phyloP scores from a whole-genome alignment of 1,284 basidiomycete species.

The Coniophora puteana region DNA sequence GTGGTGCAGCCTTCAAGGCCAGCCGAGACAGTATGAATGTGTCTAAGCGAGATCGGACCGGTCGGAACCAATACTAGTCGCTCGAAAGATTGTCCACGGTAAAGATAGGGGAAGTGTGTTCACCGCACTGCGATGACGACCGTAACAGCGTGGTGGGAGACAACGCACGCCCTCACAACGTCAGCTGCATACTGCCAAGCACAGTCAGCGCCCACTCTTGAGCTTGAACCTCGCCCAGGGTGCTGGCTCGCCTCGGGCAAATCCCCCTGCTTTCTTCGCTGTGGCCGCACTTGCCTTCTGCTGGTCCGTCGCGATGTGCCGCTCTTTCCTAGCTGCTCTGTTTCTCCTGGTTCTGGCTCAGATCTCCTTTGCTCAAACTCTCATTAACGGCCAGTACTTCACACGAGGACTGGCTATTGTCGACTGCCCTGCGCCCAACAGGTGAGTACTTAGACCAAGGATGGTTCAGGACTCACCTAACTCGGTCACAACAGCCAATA shows the following conservation, averaged over 20 bases:
- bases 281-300: no score
- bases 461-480: background rate
- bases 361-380: conserved; percentile 14
- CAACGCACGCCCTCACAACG: no score
- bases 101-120: no score
- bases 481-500: background rate
- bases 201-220: conserved; percentile 1
- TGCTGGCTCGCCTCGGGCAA: conserved; percentile 12
- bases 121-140: no score
- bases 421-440: conserved; percentile 39
- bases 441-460: conserved; percentile 29
- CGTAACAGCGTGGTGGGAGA: no score
- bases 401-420: conserved; percentile 48
- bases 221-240: background rate
- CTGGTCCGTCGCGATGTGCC: no score
- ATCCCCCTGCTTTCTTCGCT: background rate
- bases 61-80: no score
- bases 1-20: background rate
- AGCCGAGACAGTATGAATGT: no score
- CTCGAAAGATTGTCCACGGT: no score
- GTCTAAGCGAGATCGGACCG: no score
- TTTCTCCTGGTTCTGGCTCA: background rate
- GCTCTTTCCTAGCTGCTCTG: background rate
- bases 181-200: no score
- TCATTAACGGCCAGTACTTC: conserved; percentile 38